Base-by-base conservation (phyloP, 768 basidiomycete species). In the Naganishia vaughanmartiniae region DNA sequence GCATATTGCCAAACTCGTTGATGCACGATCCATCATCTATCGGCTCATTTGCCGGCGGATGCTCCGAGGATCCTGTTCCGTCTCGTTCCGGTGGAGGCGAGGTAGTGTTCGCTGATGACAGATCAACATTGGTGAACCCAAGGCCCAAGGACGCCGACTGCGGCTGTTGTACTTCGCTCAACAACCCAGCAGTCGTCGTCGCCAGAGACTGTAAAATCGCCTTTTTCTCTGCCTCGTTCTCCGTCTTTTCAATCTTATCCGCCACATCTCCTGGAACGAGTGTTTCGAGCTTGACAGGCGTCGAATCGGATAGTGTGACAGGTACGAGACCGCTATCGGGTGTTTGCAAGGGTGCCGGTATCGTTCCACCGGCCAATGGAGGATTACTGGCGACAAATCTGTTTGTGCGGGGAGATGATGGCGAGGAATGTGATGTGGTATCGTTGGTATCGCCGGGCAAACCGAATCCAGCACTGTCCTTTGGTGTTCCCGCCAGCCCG, bases 1-100 rank as follows among this genome's bases (percentile, higher is more conserved):
- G 46, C 45, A 48, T 60, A 31, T 51, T 69, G 57, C 33, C 51
- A 36, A 69, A 69, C 46, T 69, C 56, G 46, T 69, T 31, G 33
- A 69, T 46, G 53, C 68, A 69, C 6, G 65, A 21, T 36, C 17
- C 10, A 54, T 28, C 65, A 54, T 28, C 65, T 19, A 21, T 54
- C n/a, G n/a, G 21, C n/a, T 45, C 30, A 24, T 54, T 46, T 11
- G n/a, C 31, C 6, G 46, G 17, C 6, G 7, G 30, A 45, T n/a
- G n/a, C 17, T 26, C 21, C 24, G 36, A 7, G 12, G n/a, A 26
- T 15, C n/a, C n/a, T 39, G 60, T 34, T 11, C 33, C 60, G 30
- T n/a, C 48, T 51, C 24, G n/a, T 26, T n/a, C 36, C 6, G 60
- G 39, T 42, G 60, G 17, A 4, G 30, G 6, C 33, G 30, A 63